Percentiles rank a stretch among this genome's conserved stretches.
Conservation (phyloP, 2,329 filamentous ascomycete genomes). For the Paraphaeosphaeria minitans region DNA sequence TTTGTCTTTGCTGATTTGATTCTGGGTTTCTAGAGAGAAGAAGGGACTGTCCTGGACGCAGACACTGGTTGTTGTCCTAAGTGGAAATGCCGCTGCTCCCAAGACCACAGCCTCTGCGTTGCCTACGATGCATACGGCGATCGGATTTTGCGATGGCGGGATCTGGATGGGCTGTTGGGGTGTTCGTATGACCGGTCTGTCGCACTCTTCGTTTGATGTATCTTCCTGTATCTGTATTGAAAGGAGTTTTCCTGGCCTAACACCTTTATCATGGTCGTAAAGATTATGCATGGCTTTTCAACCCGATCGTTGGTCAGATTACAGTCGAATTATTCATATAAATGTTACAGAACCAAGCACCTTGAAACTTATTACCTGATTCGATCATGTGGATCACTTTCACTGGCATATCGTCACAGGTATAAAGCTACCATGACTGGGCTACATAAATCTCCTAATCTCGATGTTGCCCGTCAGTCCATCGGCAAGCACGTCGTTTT, state of each 20-base stretch:
- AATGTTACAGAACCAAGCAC: background rate
- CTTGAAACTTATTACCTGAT: too few relatives aligned
- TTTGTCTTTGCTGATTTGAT: slow-evolving; percentile 4
- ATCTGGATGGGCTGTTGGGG: background rate
- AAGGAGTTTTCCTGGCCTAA: background rate
- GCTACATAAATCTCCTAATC: background rate
- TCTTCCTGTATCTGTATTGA: background rate
- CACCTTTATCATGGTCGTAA: background rate
- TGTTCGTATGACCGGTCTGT: background rate
- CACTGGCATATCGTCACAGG: background rate
- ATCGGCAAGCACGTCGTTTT: background rate
- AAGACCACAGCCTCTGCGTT: background rate
- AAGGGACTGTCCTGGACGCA: slow-evolving; percentile 9
- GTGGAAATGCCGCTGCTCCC: slow-evolving; percentile 1
- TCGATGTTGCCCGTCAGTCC: background rate
- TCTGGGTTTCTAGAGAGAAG: background rate
- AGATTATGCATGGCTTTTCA: background rate
- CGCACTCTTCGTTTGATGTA: background rate
- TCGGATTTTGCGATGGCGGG: background rate
- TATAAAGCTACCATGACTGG: slow-evolving; percentile 2
- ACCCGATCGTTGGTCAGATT: background rate
- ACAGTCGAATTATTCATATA: background rate
- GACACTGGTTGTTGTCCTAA: slow-evolving; percentile 13
- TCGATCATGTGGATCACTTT: background rate
- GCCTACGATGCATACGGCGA: background rate